Evolutionary conservation across 78 protist genomes (phyloP).

Genomic region (Dictyostelium capitatum): DNA sequence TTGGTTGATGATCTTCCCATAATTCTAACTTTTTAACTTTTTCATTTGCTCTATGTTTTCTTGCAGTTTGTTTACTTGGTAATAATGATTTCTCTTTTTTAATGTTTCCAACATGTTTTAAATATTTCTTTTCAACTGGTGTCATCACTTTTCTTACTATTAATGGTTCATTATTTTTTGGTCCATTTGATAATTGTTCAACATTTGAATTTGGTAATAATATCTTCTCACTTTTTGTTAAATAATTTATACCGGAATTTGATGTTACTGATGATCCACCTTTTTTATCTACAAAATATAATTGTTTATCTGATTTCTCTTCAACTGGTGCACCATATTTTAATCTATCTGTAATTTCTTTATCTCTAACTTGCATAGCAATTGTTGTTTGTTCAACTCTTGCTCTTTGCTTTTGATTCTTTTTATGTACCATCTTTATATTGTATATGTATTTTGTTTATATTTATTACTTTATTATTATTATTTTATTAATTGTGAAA

Average conservation of each 20-base stretch:
- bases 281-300: conserved; percentile 24
- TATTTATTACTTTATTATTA: no score
- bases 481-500: no score
- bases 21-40: background rate
- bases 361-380: background rate
- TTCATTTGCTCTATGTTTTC: background rate
- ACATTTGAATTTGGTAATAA: conserved; percentile 28
- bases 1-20: background rate
- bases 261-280: background rate
- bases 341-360: conserved; percentile 38
- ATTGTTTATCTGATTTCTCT: conserved; percentile 26
- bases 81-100: background rate
- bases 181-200: background rate
- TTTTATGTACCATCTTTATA: conserved; percentile 35
- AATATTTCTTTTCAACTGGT: background rate
- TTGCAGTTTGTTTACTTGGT: background rate
- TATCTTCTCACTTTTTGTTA: background rate
- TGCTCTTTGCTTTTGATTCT: conserved; percentile 67
- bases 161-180: background rate
- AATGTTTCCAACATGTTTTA: background rate
- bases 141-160: background rate
- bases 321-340: conserved; percentile 56
- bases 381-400: conserved; percentile 11
- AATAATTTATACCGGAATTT: background rate
- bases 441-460: no score